phyloP scores from a whole-genome alignment of 1,284 basidiomycete genomes.

The Marasmius oreades region DNA sequence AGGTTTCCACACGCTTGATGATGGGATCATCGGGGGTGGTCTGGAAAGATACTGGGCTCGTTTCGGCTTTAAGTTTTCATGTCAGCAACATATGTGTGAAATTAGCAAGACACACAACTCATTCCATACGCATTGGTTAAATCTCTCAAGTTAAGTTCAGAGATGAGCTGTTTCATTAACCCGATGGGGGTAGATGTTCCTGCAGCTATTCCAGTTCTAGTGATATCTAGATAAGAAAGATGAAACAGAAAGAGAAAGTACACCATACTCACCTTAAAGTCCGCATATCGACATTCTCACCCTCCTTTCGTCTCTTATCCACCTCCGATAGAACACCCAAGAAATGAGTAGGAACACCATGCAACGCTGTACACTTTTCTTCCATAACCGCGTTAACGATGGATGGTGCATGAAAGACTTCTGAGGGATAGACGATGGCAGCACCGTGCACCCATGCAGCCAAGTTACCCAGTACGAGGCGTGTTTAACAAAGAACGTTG shows the following conservation, averaged over 20 bases:
- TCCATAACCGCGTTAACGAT: constrained; percentile 64
- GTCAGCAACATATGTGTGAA: too few relatives aligned
- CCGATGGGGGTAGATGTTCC: constrained; percentile 78
- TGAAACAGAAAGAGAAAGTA: neutral
- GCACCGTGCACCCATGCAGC: constrained; percentile 76
- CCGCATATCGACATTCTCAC: constrained; percentile 44
- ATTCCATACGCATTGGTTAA: constrained; percentile 80
- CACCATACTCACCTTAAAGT: constrained; percentile 51
- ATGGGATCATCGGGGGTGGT: constrained; percentile 65
- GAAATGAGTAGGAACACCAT: constrained; percentile 86
- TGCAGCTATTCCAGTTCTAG: constrained; percentile 73
- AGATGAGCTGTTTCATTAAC: constrained; percentile 69
- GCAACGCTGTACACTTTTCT: constrained; percentile 73
- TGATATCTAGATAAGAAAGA: neutral
- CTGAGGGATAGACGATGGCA: constrained; percentile 73
- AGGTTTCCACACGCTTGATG: constrained; percentile 75
- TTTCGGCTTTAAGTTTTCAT: constrained; percentile 48
- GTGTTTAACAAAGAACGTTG: constrained; percentile 30
- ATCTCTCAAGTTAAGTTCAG: constrained; percentile 62
- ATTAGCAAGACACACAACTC: constrained; percentile 59
- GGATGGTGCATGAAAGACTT: constrained; percentile 57
- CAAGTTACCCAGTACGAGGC: constrained; percentile 78
- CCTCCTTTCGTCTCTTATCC: constrained; percentile 44
- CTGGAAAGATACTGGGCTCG: constrained; percentile 82
- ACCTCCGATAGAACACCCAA: constrained; percentile 69